Evolutionary conservation across 225 moss, liverwort and hornwort genomes (phyloP).

Genomic region (Antitrichia curtipendula): DNA sequence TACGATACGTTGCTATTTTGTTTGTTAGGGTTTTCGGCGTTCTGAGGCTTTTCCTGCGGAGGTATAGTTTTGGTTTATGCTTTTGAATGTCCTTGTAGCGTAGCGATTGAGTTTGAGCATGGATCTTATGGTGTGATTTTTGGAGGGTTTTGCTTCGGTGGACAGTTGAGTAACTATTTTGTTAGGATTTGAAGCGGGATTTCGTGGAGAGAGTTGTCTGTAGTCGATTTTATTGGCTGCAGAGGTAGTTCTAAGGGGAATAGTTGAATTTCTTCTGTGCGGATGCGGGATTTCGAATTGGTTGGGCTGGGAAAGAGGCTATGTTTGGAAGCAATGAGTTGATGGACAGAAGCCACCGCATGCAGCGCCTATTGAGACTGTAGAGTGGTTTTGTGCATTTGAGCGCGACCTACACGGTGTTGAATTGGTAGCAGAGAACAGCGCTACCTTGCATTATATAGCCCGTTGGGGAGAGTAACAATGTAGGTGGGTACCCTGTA

Average conservation of each 20-base stretch:
- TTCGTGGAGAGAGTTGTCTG: not conserved
- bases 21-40: not conserved
- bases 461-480: not conserved
- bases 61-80: not conserved
- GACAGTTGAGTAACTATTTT: not conserved
- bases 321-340: not conserved
- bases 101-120: not conserved
- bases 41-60: not conserved
- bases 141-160: not conserved
- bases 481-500: not conserved
- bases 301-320: not conserved
- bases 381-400: not conserved
- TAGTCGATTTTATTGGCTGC: not conserved
- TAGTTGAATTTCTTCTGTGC: not conserved
- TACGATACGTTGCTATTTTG: not conserved
- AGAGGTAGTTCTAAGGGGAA: not conserved
- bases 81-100: too few relatives aligned
- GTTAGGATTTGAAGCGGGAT: not conserved
- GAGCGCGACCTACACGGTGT: not conserved
- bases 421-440: not conserved
- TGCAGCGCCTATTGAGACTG: not conserved
- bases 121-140: not conserved
- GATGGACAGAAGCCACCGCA: not conserved
- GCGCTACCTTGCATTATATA: not conserved
- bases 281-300: not conserved